Base-by-base conservation (phyloP, 768 basidiomycete species). In the Paxillus ammoniavirescens region DNA sequence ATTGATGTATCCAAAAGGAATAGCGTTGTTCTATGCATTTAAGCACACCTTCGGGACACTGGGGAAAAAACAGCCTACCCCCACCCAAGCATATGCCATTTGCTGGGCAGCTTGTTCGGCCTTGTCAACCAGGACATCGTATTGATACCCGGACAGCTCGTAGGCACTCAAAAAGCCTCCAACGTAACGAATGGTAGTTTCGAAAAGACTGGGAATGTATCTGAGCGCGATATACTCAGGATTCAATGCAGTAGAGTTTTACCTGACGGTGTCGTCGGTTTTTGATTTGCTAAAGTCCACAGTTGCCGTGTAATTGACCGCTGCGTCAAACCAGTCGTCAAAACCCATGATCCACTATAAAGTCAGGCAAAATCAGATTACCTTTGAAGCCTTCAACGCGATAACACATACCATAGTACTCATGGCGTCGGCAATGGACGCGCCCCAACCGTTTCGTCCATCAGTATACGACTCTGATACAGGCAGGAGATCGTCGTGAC, bases 171-270 rank as follows among this genome's bases (percentile, higher is more conserved):
- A 62, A 10, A 88, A 70, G 1, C 86, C 86, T 7, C 79, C 89
- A 3, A 91, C 62, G 47, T 82, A 86, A 41, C 89, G 86, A 59
- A 91, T 91, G 0, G 84, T 88, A 1, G 86, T 86, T 68, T 91
- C 89, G 60, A 91, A 90, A 4, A 90, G 3, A 42, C 67, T 68
- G 28, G 5, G 1, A 30, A 14, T 21, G 5, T 9, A 9, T 17
- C 56, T 30, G 54, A 42, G 46, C 12, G 28, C 15, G 7, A 1
- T 12, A 1, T 17, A 47, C 8, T 42, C 44, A 35, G 31, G 23
- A 13, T 31, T 18, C 17, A 6, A 45, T 14, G 35, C 18, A 42
- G 7, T 13, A 35, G 17, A 17, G 5, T 40, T 18, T 48, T 59
- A 80, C 80, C 73, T 80, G 57, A 80, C 78, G 1, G 76, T 76